A percentile compares a stretch with the other conserved stretches of the same genome.
These are phyloP conservation scores for Fraxinus floribunda DNA, from an alignment of 305 asterid genomes.

Conservation along the genomic window DNA sequence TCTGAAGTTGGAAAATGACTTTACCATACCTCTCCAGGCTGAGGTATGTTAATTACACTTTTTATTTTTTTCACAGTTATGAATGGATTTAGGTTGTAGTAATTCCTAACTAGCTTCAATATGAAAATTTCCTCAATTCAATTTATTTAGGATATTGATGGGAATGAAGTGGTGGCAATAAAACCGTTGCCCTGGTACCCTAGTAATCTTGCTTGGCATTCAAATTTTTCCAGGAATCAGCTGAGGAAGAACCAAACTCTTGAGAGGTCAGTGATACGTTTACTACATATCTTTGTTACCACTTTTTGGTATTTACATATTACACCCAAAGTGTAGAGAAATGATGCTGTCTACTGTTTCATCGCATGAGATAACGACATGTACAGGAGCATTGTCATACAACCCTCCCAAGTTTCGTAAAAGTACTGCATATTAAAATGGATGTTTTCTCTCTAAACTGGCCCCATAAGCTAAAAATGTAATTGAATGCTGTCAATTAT, in stretches of 20 bases:
- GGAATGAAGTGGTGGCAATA: conserved; percentile 67
- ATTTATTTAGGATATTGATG: conserved; percentile 65
- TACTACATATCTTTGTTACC: neutral
- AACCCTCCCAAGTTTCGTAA: neutral
- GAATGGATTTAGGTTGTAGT: conserved; percentile 6
- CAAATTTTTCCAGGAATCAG: conserved; percentile 83
- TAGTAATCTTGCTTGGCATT: conserved; percentile 93
- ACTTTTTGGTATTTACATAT: neutral
- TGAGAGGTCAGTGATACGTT: conserved; percentile 58
- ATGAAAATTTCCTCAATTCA: conserved; percentile 3
- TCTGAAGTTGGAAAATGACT: conserved; percentile 74
- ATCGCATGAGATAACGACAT: neutral
- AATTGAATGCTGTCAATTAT: neutral
- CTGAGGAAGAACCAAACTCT: conserved; percentile 84
- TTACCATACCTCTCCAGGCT: conserved; percentile 68
- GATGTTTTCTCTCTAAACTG: neutral
- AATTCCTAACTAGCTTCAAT: neutral
- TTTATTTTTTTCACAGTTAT: neutral
- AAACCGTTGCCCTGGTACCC: conserved; percentile 94
- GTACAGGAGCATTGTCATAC: neutral
- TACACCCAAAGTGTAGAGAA: neutral
- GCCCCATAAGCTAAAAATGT: neutral
- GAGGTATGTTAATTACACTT: conserved; percentile 52
- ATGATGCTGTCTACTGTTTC: neutral
- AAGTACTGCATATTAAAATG: neutral